Evolutionary conservation across 1,284 basidiomycete genomes (phyloP).

Genomic region (Earliella scabrosa): DNA sequence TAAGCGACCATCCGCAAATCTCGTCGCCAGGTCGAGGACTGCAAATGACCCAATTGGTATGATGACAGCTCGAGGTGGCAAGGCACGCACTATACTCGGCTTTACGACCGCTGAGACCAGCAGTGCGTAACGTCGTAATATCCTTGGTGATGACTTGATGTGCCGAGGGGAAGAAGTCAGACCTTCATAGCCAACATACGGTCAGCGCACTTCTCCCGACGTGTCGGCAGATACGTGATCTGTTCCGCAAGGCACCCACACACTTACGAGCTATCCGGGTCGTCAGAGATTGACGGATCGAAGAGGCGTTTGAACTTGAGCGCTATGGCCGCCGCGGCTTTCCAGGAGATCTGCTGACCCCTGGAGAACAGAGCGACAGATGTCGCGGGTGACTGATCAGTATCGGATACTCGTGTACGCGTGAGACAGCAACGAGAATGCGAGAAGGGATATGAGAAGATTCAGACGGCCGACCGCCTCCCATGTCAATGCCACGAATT

Average conservation of each 20-base stretch:
- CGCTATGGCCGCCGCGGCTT: conserved; percentile 86
- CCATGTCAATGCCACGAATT: not conserved
- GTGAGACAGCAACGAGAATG: not conserved
- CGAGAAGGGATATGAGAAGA: too few species aligned
- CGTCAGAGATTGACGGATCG: conserved; percentile 74
- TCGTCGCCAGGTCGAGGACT: conserved; percentile 79
- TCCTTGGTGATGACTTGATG: conserved; percentile 67
- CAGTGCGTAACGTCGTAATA: conserved; percentile 61
- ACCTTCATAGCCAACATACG: conserved; percentile 11
- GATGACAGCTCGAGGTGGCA: not conserved
- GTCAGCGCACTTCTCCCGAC: not conserved
- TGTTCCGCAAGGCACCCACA: conserved; percentile 21
- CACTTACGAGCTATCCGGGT: conserved; percentile 34
- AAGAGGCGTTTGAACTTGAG: conserved; percentile 82
- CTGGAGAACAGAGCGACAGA: conserved; percentile 36
- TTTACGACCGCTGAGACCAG: conserved; percentile 81
- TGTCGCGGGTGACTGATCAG: not conserved
- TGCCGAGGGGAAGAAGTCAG: conserved; percentile 70
- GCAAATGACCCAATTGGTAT: not conserved
- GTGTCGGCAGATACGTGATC: conserved; percentile 15
- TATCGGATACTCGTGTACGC: not conserved
- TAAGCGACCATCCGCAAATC: conserved; percentile 80
- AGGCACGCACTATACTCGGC: conserved; percentile 77
- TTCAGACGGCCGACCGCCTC: not conserved
- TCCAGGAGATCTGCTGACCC: conserved; percentile 91